Conservation (phyloP, 2,329 filamentous ascomycete genomes). For the Amesomyces nigricolor region DNA sequence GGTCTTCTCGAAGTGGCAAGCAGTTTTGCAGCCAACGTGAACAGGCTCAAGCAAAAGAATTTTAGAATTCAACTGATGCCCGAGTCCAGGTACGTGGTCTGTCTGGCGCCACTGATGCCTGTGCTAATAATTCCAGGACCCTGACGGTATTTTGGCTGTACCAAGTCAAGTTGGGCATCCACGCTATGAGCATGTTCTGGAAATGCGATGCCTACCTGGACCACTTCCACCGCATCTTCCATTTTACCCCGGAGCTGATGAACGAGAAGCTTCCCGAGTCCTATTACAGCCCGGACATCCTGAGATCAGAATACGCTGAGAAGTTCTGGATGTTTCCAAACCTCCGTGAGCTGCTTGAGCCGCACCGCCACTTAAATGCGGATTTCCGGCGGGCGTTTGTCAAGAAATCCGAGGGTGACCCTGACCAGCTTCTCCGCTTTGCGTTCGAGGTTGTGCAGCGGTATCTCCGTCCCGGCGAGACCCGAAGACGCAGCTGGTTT, state of each 20-base stretch:
- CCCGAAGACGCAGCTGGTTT: conserved; percentile 20
- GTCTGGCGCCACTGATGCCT: neutral
- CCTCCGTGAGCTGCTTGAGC: conserved; percentile 5
- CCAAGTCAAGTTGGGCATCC: conserved; percentile 16
- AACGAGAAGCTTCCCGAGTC: conserved; percentile 8
- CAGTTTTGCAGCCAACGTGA: conserved; percentile 13
- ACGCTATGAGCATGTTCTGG: neutral
- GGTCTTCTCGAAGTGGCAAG: conserved; percentile 18
- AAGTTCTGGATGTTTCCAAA: conserved; percentile 19
- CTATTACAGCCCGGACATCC: conserved; percentile 16
- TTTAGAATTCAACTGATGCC: conserved; percentile 3
- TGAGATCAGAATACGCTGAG: conserved; percentile 9
- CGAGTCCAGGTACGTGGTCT: conserved; percentile 16
- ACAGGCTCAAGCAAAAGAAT: conserved; percentile 11
- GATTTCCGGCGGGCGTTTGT: neutral
- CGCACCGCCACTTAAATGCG: neutral
- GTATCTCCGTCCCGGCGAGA: conserved; percentile 15
- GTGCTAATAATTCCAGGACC: conserved; percentile 9
- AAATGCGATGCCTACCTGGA: neutral
- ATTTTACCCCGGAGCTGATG: conserved; percentile 8
- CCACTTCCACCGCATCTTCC: conserved; percentile 1
- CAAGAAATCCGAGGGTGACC: neutral
- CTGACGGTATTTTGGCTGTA: conserved; percentile 23
- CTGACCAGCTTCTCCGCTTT: conserved; percentile 16
- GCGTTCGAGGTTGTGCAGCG: conserved; percentile 17